Evolutionary conservation across 495 filamentous ascomycete species (phyloP), one percentile per base, ranked within the genome.

Genomic region (Neurospora hispaniola): DNA sequence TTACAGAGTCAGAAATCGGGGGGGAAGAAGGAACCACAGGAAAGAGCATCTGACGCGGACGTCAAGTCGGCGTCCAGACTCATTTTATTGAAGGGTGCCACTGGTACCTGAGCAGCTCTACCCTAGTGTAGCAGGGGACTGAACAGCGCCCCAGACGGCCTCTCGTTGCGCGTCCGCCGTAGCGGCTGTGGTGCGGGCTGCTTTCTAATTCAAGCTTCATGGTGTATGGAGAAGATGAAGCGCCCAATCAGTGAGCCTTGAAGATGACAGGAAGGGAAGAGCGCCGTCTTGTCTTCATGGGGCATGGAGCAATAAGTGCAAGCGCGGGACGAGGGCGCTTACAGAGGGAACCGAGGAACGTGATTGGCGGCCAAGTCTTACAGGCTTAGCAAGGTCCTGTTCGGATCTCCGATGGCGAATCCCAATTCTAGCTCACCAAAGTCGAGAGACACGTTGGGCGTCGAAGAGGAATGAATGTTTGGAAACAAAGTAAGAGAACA

Each of bases 251-350:
- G 27, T 16, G 44, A 59, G 70, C 59, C 44, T 69, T 40, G 23
- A 14, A 18, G 31, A 16, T 11, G 27, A 38, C 23, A 20, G 8
- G 43, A 43, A 44, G 41, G 43, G 70, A 59, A 71, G 73, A 42
- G 27, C 27, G 73, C 40, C 70, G 43, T 43, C 23, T 40, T 40
- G 23, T n/a, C 48, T 42, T 31, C 20, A 27, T 74, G 71, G 70
- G 69, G 40, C 70, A 41, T 40, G 73, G 40, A 40, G 70, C 23
- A 38, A 41, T 43, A 35, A 41, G 54, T 72, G 35, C 69, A 77
- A 43, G 75, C 75, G 75, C 74, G 69, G 69, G 74, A 74, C 71
- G 69, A 77, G 75, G 79, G 79, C 78, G 78, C 79, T 80, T 80
- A 80, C 43, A 27, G 42, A 14, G 40, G 16, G 8, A 70, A 54